Conservation (phyloP, 257 asterid genomes). For the Verbena officinalis region DNA sequence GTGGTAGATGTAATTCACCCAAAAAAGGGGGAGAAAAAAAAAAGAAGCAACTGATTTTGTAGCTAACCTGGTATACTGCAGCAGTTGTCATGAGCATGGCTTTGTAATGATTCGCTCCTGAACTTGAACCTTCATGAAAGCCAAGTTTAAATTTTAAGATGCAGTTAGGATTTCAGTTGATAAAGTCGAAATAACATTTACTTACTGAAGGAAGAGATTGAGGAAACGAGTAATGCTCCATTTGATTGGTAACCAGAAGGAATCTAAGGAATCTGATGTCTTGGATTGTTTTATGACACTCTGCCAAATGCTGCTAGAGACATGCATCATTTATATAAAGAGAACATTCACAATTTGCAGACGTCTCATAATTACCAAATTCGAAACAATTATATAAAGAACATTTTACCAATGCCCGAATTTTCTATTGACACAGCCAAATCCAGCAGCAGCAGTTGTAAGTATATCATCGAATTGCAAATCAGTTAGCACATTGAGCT, state of each 20-base stretch:
- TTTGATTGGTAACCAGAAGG: conserved; percentile 38
- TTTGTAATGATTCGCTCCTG: conserved; percentile 35
- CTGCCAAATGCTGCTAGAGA: conserved; percentile 51
- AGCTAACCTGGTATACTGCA: conserved; percentile 51
- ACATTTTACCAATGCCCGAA: conserved; percentile 66
- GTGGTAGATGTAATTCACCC: background rate
- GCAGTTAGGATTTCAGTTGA: conserved; percentile 14
- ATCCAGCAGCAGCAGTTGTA: conserved; percentile 47
- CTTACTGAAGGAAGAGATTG: conserved; percentile 61
- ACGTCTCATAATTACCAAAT: background rate
- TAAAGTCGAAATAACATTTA: conserved; percentile 23
- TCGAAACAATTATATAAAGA: conserved; percentile 5
- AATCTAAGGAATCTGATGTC: conserved; percentile 41
- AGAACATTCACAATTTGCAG: conserved; percentile 2
- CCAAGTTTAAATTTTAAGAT: conserved; percentile 26
- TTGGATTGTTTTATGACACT: conserved; percentile 41
- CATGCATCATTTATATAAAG: conserved; percentile 23
- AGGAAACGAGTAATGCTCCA: conserved; percentile 49
- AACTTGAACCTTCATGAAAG: conserved; percentile 49
- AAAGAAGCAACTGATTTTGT: background rate
- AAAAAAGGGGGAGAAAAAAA: background rate
- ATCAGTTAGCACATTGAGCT: conserved; percentile 59
- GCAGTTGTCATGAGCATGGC: conserved; percentile 38
- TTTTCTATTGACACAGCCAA: conserved; percentile 71
- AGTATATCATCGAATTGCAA: conserved; percentile 56